Evolutionary conservation across 768 basidiomycete species (phyloP).

Genomic region (Auriscalpium vulgare): DNA sequence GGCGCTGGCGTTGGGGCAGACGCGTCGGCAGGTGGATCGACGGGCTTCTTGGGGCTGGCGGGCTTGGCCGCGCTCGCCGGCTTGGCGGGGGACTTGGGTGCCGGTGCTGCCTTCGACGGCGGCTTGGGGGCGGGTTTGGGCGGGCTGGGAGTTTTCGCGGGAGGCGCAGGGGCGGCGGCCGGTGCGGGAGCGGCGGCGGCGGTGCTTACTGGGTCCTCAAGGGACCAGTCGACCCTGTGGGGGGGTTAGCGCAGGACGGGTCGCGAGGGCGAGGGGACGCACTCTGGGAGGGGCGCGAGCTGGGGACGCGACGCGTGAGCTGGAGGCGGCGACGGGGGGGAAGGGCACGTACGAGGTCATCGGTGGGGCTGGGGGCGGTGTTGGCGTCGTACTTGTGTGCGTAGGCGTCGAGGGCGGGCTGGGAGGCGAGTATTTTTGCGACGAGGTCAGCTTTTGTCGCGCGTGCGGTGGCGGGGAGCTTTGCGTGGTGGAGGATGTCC

Average conservation of each 20-base stretch:
- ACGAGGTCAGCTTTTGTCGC: slow-evolving; percentile 64
- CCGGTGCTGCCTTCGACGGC: neutral
- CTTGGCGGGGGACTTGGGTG: neutral
- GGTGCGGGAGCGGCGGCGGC: neutral
- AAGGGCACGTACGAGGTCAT: slow-evolving; percentile 22
- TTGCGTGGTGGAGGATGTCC: slow-evolving; percentile 48
- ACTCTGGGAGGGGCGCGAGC: slow-evolving; percentile 7
- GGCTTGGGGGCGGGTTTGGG: slow-evolving; percentile 1
- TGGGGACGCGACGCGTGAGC: slow-evolving; percentile 21
- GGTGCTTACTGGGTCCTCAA: neutral
- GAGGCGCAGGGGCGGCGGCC: neutral
- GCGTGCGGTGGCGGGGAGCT: slow-evolving; percentile 41
- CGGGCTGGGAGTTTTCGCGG: neutral
- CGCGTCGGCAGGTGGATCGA: neutral
- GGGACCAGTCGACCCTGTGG: slow-evolving; percentile 4
- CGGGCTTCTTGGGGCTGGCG: neutral
- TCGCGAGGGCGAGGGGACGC: neutral
- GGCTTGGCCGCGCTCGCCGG: neutral
- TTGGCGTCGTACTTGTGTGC: slow-evolving; percentile 19
- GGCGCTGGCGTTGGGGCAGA: slow-evolving; percentile 5
- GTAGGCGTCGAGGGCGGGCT: slow-evolving; percentile 44
- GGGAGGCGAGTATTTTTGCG: slow-evolving; percentile 46
- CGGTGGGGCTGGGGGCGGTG: slow-evolving; percentile 9
- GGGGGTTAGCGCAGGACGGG: neutral
- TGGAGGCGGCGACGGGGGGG: slow-evolving; percentile 1